phyloP scores from a whole-genome alignment of 139 green algal genomes.

The Chlamydomonas sphaeroides region DNA sequence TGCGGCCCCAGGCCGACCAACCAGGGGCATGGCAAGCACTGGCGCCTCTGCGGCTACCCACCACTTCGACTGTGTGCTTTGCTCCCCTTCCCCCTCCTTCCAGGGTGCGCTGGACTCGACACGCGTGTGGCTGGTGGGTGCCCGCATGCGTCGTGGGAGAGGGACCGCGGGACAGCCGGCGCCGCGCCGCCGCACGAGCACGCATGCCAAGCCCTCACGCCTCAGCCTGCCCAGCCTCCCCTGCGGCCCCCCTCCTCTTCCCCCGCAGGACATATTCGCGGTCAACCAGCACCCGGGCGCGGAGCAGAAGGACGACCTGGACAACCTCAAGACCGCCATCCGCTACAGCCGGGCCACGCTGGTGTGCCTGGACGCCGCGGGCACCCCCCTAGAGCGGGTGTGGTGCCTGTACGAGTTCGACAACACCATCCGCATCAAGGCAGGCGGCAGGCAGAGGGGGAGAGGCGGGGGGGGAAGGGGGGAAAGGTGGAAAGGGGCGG shows the following conservation, averaged over 20 bases:
- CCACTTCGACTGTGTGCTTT: too few species aligned
- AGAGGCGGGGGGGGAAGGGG: too few species aligned
- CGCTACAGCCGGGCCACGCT: conserved; percentile 22
- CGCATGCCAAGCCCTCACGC: too few species aligned
- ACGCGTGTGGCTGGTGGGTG: conserved; percentile 28
- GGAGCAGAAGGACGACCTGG: conserved; percentile 34
- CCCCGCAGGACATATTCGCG: neutral
- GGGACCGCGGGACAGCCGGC: too few species aligned
- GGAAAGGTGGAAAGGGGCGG: too few species aligned
- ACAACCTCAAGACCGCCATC: conserved; percentile 33
- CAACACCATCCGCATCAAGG: conserved; percentile 30
- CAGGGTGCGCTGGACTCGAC: conserved; percentile 38
- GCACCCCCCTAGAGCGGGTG: conserved; percentile 30
- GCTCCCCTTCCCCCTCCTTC: neutral
- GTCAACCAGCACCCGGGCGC: conserved; percentile 33
- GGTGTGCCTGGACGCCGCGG: conserved; percentile 14
- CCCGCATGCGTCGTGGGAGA: too few species aligned
- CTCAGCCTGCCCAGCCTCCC: neutral
- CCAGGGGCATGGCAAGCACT: too few species aligned
- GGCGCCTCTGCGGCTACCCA: too few species aligned
- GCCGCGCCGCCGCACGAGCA: too few species aligned
- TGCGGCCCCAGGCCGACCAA: too few species aligned
- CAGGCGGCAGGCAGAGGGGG: neutral
- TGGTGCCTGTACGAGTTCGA: conserved; percentile 43
- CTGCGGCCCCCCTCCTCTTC: neutral